phyloP scores from a whole-genome alignment of 768 basidiomycete species.

The Coprinopsis sp. region DNA sequence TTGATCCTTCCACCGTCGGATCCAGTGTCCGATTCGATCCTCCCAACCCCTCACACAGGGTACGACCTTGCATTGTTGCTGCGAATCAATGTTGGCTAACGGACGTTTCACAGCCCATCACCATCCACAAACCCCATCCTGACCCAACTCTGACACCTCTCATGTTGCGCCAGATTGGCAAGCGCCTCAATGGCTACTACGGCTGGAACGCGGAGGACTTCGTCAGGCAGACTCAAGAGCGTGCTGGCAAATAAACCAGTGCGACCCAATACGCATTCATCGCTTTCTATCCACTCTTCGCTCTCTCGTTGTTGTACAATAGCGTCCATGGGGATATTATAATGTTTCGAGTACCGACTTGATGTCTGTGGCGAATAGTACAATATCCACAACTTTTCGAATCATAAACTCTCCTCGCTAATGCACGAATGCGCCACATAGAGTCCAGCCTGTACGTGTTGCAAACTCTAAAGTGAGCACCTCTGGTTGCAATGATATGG shows the following conservation, averaged over 20 bases:
- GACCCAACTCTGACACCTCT: slow-evolving; percentile 56
- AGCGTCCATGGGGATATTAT: too few species aligned
- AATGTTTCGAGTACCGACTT: too few species aligned
- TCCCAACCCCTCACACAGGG: slow-evolving; percentile 44
- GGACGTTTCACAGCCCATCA: slow-evolving; percentile 48
- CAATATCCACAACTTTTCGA: not conserved
- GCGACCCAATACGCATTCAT: not conserved
- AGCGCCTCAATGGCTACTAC: slow-evolving; percentile 56
- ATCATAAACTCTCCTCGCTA: not conserved
- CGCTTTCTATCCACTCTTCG: too few species aligned
- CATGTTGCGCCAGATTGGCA: slow-evolving; percentile 49
- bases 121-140: slow-evolving; percentile 78
- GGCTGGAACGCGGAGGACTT: slow-evolving; percentile 59
- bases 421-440: slow-evolving; percentile 15
- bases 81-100: not conserved
- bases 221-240: slow-evolving; percentile 16
- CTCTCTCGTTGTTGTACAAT: too few species aligned
- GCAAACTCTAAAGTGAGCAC: not conserved
- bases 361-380: not conserved
- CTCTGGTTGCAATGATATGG: not conserved
- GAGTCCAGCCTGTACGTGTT: slow-evolving; percentile 14
- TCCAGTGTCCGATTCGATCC: slow-evolving; percentile 83
- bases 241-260: slow-evolving; percentile 2
- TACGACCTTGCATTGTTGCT: slow-evolving; percentile 16
- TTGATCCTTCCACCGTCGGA: slow-evolving; percentile 73